Base-by-base conservation (phyloP, 345 rosid species). In the Barbarea vulgaris region DNA sequence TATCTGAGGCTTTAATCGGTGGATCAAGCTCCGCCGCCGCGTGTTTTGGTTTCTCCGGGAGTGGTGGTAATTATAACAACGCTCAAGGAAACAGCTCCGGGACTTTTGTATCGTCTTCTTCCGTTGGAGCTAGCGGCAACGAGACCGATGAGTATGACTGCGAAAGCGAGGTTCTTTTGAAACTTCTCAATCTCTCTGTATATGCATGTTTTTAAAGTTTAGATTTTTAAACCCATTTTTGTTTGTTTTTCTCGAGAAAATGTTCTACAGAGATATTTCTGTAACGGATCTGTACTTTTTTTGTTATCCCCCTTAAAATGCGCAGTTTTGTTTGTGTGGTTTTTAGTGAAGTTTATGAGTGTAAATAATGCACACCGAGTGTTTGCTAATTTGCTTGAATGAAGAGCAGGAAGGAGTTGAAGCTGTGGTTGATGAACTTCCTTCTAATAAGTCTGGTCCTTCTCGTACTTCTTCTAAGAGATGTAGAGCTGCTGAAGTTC, bases 401-500 rank as follows among this genome's bases (percentile, higher is more conserved):
- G 15, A 46, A 60, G n/a, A 39, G 9, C 79, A 87, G 91, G 92
- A 91, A 85, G 93, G 87, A 69, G 73, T 82, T 37, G 96, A 87
- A 64, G 89, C 87, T 28, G 79, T 85, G 61, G 74, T 81, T 14
- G 91, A 85, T 77, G 92, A 87, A 9, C 75, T 58, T 52, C 81
- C 81, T 28, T 34, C 69, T 0, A 91, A 86, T 0, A 91, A 86
- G 82, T 56, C 83, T 42, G 81, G 78, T 79, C 83, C 77, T 47
- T 39, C 86, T 7, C 91, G 93, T 41, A 55, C 65, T 59, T 91
- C 96, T 2, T 90, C 97, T 3, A 95, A 95, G 78, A 84, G 99
- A 82, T 92, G 90, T 75, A 82, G 99, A 81, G 93, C 98, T 72
- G 96, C 99, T 1, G 99, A 95, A 75, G 93, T 95, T 69, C 99